Conservation (phyloP, 2,329 filamentous ascomycete genomes). For the Taxawa tesnikishii region DNA sequence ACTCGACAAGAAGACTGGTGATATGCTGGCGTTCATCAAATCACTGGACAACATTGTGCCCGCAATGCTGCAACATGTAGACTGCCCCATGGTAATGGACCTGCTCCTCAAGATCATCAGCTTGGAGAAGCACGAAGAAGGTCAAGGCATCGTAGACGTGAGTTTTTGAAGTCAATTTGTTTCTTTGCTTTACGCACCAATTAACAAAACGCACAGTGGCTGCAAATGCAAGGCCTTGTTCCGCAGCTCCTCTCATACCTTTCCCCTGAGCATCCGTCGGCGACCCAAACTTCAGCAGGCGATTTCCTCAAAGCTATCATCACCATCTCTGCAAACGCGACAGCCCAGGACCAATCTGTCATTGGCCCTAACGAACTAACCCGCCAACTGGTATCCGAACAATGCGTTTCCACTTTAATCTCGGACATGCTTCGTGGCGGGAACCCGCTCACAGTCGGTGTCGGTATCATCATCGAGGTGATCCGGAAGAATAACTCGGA, state of each 20-base stretch:
- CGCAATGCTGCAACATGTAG: constrained; percentile 82
- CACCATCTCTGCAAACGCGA: constrained; percentile 95
- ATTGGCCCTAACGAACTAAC: constrained; percentile 97
- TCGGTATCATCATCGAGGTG: constrained; percentile 95
- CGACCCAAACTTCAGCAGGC: constrained; percentile 89
- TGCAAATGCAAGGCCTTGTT: constrained; percentile 80
- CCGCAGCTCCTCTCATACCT: constrained; percentile 79
- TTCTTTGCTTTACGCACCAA: not conserved
- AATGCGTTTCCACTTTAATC: constrained; percentile 76
- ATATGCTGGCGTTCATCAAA: constrained; percentile 88
- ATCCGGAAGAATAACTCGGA: constrained; percentile 99
- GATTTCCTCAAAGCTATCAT: constrained; percentile 99
- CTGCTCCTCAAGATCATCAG: constrained; percentile 93
- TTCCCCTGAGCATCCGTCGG: constrained; percentile 70
- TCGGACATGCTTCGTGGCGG: constrained; percentile 85
- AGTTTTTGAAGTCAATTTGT: constrained; percentile 19
- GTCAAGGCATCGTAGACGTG: constrained; percentile 88
- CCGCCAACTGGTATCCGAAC: constrained; percentile 77
- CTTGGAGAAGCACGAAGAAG: constrained; percentile 81
- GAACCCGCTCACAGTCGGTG: constrained; percentile 88
- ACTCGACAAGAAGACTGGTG: constrained; percentile 93
- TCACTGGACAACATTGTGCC: constrained; percentile 69
- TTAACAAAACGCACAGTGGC: constrained; percentile 69
- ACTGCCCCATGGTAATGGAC: constrained; percentile 98
- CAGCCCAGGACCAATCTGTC: constrained; percentile 95